Evolutionary conservation across 257 asterid genomes (phyloP).

Genomic region (Cruciata laevipes): DNA sequence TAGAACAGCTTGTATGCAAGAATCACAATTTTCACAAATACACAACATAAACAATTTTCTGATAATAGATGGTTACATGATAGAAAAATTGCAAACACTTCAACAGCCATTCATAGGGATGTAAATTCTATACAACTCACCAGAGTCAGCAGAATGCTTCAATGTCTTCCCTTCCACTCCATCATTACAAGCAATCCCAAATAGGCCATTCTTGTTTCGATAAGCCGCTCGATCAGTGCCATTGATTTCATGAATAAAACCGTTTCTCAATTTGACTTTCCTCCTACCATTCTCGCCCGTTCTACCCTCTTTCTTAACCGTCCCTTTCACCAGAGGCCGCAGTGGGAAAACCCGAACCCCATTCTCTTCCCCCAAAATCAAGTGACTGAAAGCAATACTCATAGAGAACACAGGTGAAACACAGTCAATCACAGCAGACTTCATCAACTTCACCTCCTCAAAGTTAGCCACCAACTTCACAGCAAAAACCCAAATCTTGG

Average conservation of each 20-base stretch:
- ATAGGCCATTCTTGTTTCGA: constrained; percentile 17
- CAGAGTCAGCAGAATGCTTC: constrained; percentile 42
- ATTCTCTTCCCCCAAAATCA: constrained; percentile 71
- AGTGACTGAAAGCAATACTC: constrained; percentile 42
- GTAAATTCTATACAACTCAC: constrained; percentile 31
- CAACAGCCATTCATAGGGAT: not conserved
- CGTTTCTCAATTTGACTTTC: constrained; percentile 29
- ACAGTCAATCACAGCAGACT: constrained; percentile 75
- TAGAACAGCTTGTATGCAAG: not conserved
- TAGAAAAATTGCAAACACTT: not conserved
- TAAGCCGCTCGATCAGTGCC: constrained; percentile 25
- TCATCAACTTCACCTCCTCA: constrained; percentile 60
- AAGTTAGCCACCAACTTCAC: constrained; percentile 37
- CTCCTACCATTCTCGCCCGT: constrained; percentile 11
- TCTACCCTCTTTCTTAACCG: constrained; percentile 36
- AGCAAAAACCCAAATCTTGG: constrained; percentile 67
- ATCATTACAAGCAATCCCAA: constrained; percentile 24
- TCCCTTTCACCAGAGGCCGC: constrained; percentile 55
- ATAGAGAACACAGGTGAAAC: constrained; percentile 48
- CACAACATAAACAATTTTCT: not conserved
- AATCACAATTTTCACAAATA: not conserved
- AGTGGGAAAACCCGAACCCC: constrained; percentile 70
- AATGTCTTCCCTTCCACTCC: constrained; percentile 23
- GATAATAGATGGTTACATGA: not conserved
- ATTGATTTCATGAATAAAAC: constrained; percentile 22